These are phyloP conservation scores for Debaryomyces prosopidis DNA, from an alignment of 805 yeast species.

Conservation along the genomic window DNA sequence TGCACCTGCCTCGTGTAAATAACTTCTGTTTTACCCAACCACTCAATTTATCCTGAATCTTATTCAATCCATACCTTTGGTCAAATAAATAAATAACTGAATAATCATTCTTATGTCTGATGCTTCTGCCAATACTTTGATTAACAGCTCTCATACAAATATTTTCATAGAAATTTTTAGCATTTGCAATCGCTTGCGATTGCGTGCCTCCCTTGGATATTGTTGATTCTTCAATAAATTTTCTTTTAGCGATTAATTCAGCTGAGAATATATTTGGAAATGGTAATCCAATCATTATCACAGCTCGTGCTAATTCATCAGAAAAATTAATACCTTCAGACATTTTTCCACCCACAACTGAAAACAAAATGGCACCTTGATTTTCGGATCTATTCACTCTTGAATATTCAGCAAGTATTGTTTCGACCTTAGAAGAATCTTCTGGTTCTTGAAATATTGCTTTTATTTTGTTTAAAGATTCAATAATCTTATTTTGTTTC, in stretches of 20 bases:
- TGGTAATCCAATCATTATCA: slow-evolving; percentile 85
- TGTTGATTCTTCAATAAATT: slow-evolving; percentile 57
- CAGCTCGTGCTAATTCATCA: slow-evolving; percentile 84
- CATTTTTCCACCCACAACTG: slow-evolving; percentile 91
- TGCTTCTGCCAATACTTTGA: slow-evolving; percentile 91
- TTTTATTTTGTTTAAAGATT: slow-evolving; percentile 40
- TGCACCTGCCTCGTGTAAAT: background rate
- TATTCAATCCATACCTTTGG: slow-evolving; percentile 47
- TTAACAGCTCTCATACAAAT: slow-evolving; percentile 89
- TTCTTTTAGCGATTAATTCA: slow-evolving; percentile 71
- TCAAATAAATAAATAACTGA: slow-evolving; percentile 76
- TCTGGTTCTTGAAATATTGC: slow-evolving; percentile 57
- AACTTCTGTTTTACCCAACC: slow-evolving; percentile 60
- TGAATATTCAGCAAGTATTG: slow-evolving; percentile 53
- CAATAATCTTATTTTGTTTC: slow-evolving; percentile 40
- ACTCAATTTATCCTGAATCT: slow-evolving; percentile 62
- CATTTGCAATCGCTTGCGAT: slow-evolving; percentile 46
- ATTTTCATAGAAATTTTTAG: slow-evolving; percentile 70
- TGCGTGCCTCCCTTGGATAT: slow-evolving; percentile 48
- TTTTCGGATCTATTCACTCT: slow-evolving; percentile 30
- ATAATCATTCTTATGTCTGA: slow-evolving; percentile 79
- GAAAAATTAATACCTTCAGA: slow-evolving; percentile 94
- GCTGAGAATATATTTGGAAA: slow-evolving; percentile 84
- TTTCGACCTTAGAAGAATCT: slow-evolving; percentile 41
- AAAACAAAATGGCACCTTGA: slow-evolving; percentile 66